These are phyloP conservation scores for Pseudogymnoascus sp. DNA, from an alignment of 2,329 filamentous ascomycete species.

Conservation along the genomic window DNA sequence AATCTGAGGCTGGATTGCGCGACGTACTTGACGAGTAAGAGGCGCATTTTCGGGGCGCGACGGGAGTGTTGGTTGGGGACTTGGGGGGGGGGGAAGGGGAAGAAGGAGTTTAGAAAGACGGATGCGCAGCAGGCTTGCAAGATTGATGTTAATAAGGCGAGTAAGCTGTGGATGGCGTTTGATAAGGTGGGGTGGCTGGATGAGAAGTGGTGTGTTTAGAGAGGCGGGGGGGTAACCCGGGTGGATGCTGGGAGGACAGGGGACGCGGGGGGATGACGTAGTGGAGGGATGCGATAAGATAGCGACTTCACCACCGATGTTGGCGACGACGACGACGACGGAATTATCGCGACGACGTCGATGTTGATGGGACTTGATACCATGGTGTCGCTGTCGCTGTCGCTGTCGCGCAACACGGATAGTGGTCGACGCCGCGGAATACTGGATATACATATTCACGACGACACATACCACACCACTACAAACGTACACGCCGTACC, in stretches of 20 bases:
- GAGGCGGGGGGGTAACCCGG: not conserved
- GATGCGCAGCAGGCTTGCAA: slow-evolving; percentile 95
- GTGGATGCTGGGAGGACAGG: not conserved
- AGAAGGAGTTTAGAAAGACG: slow-evolving; percentile 88
- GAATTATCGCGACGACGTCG: not conserved
- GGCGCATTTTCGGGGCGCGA: slow-evolving; percentile 75
- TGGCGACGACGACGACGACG: not conserved
- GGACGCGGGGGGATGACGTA: not conserved
- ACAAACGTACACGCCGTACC: not conserved
- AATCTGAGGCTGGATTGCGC: slow-evolving; percentile 76
- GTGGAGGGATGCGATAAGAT: not conserved
- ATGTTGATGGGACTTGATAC: not conserved
- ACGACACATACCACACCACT: not conserved
- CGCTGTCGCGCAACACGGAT: no score
- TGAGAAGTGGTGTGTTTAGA: slow-evolving; percentile 25
- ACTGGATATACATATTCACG: not conserved
- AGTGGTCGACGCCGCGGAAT: not conserved
- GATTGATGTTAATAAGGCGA: slow-evolving; percentile 96
- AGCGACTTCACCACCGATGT: not conserved
- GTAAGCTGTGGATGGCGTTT: slow-evolving; percentile 83
- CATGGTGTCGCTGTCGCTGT: not conserved
- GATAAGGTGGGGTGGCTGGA: slow-evolving; percentile 81
- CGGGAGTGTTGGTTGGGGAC: slow-evolving; percentile 41
- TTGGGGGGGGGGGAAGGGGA: slow-evolving; percentile 37
- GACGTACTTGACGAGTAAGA: slow-evolving; percentile 86